These are phyloP conservation scores for Fusarium subtropicale DNA, from an alignment of 2,329 filamentous ascomycete genomes.

Conservation along the genomic window DNA sequence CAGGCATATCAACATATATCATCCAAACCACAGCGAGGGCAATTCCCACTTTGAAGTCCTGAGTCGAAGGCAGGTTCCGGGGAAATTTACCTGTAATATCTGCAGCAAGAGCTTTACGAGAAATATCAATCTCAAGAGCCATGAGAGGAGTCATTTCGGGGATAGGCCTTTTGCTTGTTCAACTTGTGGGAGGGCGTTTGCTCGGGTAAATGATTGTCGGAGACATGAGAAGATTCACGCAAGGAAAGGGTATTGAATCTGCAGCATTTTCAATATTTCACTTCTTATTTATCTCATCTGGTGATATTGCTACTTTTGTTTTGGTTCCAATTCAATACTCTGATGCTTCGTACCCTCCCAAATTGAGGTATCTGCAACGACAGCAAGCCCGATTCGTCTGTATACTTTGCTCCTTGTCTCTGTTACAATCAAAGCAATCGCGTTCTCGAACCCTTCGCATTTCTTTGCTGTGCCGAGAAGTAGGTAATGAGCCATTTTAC, in stretches of 20 bases:
- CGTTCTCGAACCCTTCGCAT: rapidly evolving
- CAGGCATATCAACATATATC: background rate
- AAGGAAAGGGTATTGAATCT: background rate
- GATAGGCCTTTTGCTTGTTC: slow-evolving; percentile 2
- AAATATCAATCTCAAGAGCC: background rate
- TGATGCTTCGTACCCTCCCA: rapidly evolving
- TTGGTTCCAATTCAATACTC: background rate
- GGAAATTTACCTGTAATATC: background rate
- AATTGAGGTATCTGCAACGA: rapidly evolving
- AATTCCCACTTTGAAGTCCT: background rate
- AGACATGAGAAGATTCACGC: slow-evolving; percentile 29
- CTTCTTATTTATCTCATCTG: too few species aligned
- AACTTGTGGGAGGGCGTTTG: background rate
- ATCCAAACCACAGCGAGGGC: rapidly evolving
- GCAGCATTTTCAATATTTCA: too few species aligned
- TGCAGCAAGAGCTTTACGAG: slow-evolving; percentile 6
- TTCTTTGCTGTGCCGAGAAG: rapidly evolving
- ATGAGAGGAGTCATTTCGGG: slow-evolving; percentile 11
- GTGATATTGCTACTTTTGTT: background rate
- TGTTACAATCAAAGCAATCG: background rate
- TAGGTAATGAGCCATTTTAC: background rate
- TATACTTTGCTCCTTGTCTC: rapidly evolving
- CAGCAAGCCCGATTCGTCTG: background rate
- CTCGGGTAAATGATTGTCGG: background rate
- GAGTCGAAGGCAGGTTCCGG: background rate